Percentiles rank a stretch among this genome's conserved stretches.
Conservation (phyloP, 2,329 filamentous ascomycete species). For the Aphanocladium album region DNA sequence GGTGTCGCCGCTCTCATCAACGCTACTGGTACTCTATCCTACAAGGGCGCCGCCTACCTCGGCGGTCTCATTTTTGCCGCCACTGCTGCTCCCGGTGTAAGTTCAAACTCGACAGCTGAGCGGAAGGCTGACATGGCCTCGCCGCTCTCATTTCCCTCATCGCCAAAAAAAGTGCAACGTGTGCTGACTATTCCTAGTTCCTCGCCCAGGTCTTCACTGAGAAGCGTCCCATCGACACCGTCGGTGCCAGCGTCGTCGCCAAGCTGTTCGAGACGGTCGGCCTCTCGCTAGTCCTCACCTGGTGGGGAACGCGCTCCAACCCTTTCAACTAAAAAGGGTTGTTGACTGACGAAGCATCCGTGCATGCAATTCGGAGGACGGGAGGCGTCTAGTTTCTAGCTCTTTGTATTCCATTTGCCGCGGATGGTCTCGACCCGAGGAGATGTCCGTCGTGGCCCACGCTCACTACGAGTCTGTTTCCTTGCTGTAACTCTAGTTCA, state of each 20-base stretch:
- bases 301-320: conserved; percentile 95
- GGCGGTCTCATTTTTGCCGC: conserved; percentile 89
- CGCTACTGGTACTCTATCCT: conserved; percentile 88
- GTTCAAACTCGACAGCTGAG: conserved; percentile 34
- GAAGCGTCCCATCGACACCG: conserved; percentile 85
- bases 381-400: not conserved
- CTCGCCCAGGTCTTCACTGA: conserved; percentile 82
- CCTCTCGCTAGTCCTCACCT: conserved; percentile 86
- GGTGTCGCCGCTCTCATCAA: conserved; percentile 89
- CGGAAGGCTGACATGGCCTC: no score
- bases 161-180: no score
- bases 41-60: conserved; percentile 95
- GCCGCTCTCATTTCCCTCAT: no score
- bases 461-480: conserved; percentile 4
- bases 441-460: not conserved
- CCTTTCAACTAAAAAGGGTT: conserved; percentile 67
- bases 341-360: not conserved
- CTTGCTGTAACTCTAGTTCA: conserved; percentile 11
- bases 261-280: conserved; percentile 92
- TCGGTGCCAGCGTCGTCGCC: conserved; percentile 77
- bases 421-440: not conserved
- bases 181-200: conserved; percentile 54
- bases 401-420: not conserved
- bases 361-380: conserved; percentile 2
- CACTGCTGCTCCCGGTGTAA: conserved; percentile 78